Evolutionary conservation across 2,329 filamentous ascomycete species (phyloP), one percentile per base, ranked within the genome.

Genomic region (Trichophyton benhamiae): DNA sequence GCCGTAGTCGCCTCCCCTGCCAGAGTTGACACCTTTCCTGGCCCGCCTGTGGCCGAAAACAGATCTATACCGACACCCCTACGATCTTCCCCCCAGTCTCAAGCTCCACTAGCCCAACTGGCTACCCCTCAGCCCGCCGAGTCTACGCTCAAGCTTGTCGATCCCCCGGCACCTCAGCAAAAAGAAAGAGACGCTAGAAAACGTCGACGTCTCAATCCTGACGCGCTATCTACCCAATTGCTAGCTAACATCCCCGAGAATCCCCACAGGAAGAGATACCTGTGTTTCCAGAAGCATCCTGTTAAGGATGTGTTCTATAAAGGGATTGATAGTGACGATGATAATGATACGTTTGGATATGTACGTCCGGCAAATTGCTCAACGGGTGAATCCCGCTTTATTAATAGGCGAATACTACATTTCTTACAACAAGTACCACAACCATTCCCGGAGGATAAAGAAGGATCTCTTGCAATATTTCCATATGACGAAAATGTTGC

Each of bases 261-360:
- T 9, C 30, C 53, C 25, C 22, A 13, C 11, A 36, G 22, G 7
- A 44, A 41, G 13, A 17, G 36, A 25, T 63, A 63, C 30, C 15
- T 61, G 3, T 22, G 41, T 15, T 57, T 58, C 9, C 17, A 27
- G n/a, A 71, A 70, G 33, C 61, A 77, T n/a, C 65, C 68, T 25
- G 67, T 74, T 3, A 71, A 76, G 57, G 68, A 74, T 57, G 61
- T 80, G 3, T 80, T 80, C 66, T 79, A 79, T 61, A 72, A 61
- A 66, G 70, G 57, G 57, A 17, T 42, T 30, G 59, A 63, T 3
- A 60, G 63, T 30, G 65, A 72, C 33, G 63, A 69, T 11, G 66
- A 64, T n/a, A 62, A 69, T n/a, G 67, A 69, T 8, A 55, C 27
- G 20, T 63, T 61, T 59, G 71, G 69, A 62, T 61, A 66, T 20